Base-by-base conservation (phyloP, 345 rosid genomes). In the Mangifera indica region DNA sequence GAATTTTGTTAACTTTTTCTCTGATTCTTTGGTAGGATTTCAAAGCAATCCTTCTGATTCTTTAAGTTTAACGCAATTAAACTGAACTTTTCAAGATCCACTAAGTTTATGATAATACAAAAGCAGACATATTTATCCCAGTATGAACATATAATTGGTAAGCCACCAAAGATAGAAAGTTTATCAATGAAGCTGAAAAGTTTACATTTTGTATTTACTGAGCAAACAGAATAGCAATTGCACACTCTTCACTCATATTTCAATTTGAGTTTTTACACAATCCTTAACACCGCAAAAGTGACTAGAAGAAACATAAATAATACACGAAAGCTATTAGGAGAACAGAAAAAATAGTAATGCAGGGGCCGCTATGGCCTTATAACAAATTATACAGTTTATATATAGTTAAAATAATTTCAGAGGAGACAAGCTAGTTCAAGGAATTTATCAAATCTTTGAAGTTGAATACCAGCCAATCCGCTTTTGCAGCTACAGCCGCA, bases 381-480 rank as follows among this genome's bases (percentile, higher is more conserved):
- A 24, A 32, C 0, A 34, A 44, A 22, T 45, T 48, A 60, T 48
- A 12, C 12, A 10, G 59, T 10, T 22, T 17, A 42, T 1, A 29
- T 17, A 42, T 1, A 29, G 4, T 29, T 1, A n/a, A n/a, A n/a
- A n/a, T n/a, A 12, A 54, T 22, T 44, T 49, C 15, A 49, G 15
- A 1, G 14, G 6, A 18, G 10, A 17, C 14, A 56, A n/a, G n/a
- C n/a, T n/a, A n/a, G n/a, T n/a, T n/a, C n/a, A n/a, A n/a, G n/a
- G n/a, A n/a, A 77, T 74, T 87, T 26, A 88, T 84, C 73, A 95
- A 76, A 63, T 89, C 82, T 55, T 71, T 71, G 67, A 95, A 92
- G 74, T 77, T 74, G 60, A 88, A 82, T 63, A 92, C 86, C 78
- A 91, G 80, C 99, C 99, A 95, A 83, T 92, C 93, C 68, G 99